These are phyloP conservation scores for Cordyceps cicadae DNA, from an alignment of 2,329 filamentous ascomycete species.

Conservation along the genomic window DNA sequence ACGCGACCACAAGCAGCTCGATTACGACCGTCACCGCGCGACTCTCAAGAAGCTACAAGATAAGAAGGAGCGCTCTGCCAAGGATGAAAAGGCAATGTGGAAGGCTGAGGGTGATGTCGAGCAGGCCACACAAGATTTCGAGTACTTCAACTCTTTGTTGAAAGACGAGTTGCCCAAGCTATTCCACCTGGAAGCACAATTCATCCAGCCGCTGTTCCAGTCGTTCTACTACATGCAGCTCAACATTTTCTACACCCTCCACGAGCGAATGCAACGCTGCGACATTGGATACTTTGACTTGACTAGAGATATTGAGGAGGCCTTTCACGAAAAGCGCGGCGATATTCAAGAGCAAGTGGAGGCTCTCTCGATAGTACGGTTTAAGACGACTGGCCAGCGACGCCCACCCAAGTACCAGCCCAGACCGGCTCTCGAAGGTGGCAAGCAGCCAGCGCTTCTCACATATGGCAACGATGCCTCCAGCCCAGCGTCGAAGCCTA, in stretches of 20 bases:
- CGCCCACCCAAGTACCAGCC: constrained; percentile 48
- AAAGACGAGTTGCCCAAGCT: constrained; percentile 93
- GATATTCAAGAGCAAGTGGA: constrained; percentile 82
- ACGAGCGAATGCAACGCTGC: constrained; percentile 94
- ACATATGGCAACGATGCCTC: constrained; percentile 37
- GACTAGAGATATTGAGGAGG: constrained; percentile 81
- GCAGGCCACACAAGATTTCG: constrained; percentile 86
- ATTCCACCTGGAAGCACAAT: constrained; percentile 82
- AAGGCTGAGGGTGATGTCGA: constrained; percentile 90
- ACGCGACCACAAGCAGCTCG: constrained; percentile 94
- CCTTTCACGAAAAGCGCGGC: constrained; percentile 80
- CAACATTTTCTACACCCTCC: constrained; percentile 97
- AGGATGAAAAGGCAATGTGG: constrained; percentile 96
- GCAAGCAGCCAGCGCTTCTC: constrained; percentile 41
- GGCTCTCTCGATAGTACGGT: constrained; percentile 75
- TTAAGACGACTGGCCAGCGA: constrained; percentile 75
- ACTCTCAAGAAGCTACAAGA: constrained; percentile 90
- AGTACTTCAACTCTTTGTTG: constrained; percentile 94
- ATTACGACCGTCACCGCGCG: constrained; percentile 81
- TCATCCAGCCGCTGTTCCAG: constrained; percentile 95
- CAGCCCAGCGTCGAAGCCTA: constrained; percentile 5
- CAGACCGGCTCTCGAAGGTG: constrained; percentile 43
- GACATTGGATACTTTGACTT: constrained; percentile 98
- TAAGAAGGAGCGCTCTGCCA: constrained; percentile 91
- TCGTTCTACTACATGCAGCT: constrained; percentile 99